Evolutionary conservation across 192 early-diverging fungal genomes (phyloP).

Genomic region (Chytriomyces hyalinus): DNA sequence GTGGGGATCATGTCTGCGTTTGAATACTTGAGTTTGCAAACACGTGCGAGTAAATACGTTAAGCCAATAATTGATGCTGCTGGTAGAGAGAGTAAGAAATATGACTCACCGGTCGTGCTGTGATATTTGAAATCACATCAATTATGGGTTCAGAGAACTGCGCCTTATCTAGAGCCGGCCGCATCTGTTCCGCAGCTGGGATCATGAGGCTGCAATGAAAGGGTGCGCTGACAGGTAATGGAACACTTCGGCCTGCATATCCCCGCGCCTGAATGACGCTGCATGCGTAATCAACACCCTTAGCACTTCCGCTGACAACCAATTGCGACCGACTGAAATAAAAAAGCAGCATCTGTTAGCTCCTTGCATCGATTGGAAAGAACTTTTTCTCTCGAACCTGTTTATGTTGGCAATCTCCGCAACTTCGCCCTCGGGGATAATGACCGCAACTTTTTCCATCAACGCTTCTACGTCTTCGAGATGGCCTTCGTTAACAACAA

Average conservation of each 20-base stretch:
- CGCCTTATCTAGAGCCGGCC: constrained; percentile 67
- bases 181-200: constrained; percentile 80
- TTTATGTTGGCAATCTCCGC: constrained; percentile 91
- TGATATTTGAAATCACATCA: constrained; percentile 92
- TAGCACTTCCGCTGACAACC: constrained; percentile 87
- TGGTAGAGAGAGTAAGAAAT: background rate
- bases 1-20: constrained; percentile 65
- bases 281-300: constrained; percentile 86
- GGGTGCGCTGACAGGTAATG: constrained; percentile 92
- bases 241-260: constrained; percentile 84
- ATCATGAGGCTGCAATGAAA: constrained; percentile 95
- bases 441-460: constrained; percentile 67
- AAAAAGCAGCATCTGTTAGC: background rate
- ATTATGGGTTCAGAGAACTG: constrained; percentile 77
- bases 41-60: background rate
- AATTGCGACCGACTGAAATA: constrained; percentile 58
- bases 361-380: background rate
- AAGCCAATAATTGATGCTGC: background rate
- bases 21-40: constrained; percentile 43
- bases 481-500: constrained; percentile 75
- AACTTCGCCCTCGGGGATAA: constrained; percentile 71
- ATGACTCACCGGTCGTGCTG: constrained; percentile 74
- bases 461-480: constrained; percentile 73
- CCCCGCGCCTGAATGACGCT: constrained; percentile 78
- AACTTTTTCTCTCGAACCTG: constrained; percentile 45